phyloP scores from a whole-genome alignment of 2,329 filamentous ascomycete genomes.

The Ophiostoma sp. region DNA sequence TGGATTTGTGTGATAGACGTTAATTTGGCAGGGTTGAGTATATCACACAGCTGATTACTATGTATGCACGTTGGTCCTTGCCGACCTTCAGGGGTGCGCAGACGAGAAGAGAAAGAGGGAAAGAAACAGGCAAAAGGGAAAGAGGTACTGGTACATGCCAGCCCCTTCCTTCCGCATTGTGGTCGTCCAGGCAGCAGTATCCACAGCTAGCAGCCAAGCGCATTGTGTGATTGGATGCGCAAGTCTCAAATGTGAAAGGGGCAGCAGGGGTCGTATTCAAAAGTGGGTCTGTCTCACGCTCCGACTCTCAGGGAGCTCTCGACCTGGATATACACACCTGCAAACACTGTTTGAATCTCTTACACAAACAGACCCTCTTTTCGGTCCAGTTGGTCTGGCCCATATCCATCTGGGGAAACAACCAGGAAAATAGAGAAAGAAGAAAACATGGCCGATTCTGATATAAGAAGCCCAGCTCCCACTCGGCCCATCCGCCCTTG shows the following conservation, averaged over 20 bases:
- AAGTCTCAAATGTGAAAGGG: slow-evolving; percentile 1
- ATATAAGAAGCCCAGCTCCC: slow-evolving; percentile 25
- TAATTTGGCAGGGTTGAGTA: background rate
- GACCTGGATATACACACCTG: background rate
- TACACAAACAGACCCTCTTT: slow-evolving; percentile 11
- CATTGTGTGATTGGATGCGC: slow-evolving; percentile 22
- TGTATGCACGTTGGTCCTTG: no score
- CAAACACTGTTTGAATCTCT: slow-evolving; percentile 9
- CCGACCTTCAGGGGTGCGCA: background rate
- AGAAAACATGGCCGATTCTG: background rate
- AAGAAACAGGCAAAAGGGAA: background rate
- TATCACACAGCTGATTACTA: background rate
- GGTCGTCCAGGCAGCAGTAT: slow-evolving; percentile 12
- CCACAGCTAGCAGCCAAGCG: background rate
- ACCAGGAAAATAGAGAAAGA: background rate
- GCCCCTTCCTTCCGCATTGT: slow-evolving; percentile 3
- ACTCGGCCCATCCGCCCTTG: slow-evolving; percentile 17
- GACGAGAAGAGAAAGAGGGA: background rate
- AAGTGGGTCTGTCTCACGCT: background rate
- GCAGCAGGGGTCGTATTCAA: background rate
- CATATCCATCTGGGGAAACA: slow-evolving; percentile 4
- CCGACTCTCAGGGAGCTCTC: background rate
- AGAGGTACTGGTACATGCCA: slow-evolving; percentile 9
- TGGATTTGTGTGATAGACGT: background rate
- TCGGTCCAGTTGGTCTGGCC: background rate